phyloP scores from a whole-genome alignment of 2,329 filamentous ascomycete species.

The Talaromyces sp. region DNA sequence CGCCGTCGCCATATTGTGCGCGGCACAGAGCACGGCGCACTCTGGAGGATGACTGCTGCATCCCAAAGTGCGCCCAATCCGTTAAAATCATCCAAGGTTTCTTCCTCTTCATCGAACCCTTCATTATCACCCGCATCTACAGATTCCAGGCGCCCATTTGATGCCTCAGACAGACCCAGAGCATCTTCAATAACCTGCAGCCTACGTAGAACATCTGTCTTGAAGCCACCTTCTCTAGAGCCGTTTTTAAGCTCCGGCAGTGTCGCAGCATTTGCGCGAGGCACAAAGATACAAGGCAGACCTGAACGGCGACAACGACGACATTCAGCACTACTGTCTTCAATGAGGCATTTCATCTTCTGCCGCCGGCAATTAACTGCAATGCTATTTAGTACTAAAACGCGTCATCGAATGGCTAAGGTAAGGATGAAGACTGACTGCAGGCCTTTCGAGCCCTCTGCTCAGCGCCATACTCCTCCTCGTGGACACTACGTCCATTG shows the following conservation, averaged over 20 bases:
- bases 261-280: conserved; percentile 16
- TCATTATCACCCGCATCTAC: not conserved
- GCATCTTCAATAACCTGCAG: conserved; percentile 12
- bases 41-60: conserved; percentile 8
- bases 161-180: conserved; percentile 1
- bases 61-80: conserved; percentile 14
- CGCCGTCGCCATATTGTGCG: conserved; percentile 12
- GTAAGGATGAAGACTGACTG: conserved; percentile 8
- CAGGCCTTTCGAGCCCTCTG: conserved; percentile 18
- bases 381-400: conserved; percentile 4
- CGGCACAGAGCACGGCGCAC: conserved; percentile 13
- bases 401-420: not conserved
- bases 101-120: conserved; percentile 7
- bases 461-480: conserved; percentile 12
- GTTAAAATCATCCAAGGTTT: not conserved
- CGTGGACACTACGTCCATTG: not conserved
- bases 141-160: not conserved
- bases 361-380: conserved; percentile 16
- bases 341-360: conserved; percentile 17
- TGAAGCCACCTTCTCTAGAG: conserved; percentile 9
- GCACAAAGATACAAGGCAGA: conserved; percentile 17
- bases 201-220: conserved; percentile 14
- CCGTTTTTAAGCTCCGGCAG: conserved; percentile 4
- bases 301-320: conserved; percentile 15
- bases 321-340: conserved; percentile 1